Evolutionary conservation across 164 flowering plant species (phyloP).

Genomic region (Pachysandra terminalis): DNA sequence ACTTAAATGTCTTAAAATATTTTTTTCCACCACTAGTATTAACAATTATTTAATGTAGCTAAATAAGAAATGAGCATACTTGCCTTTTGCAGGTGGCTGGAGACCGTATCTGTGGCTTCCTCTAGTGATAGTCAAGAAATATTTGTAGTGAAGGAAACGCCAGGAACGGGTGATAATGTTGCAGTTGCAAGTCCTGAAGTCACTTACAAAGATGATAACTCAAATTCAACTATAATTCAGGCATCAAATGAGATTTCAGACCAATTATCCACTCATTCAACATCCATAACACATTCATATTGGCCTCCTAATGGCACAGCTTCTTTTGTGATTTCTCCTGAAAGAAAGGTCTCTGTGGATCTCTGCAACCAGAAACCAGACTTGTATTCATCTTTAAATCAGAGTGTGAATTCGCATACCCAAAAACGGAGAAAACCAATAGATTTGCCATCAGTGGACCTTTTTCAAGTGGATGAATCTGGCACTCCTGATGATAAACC

Average conservation of each 20-base stretch:
- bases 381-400: constrained; percentile 45
- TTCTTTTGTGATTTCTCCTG: constrained; percentile 45
- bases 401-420: constrained; percentile 70
- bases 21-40: background rate
- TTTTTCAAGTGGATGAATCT: constrained; percentile 17
- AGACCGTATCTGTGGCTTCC: constrained; percentile 17
- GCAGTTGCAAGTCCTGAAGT: constrained; percentile 24
- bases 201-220: constrained; percentile 32
- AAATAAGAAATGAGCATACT: background rate
- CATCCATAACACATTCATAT: no score
- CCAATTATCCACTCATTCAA: no score
- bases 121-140: constrained; percentile 35
- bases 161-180: constrained; percentile 14
- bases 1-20: no score
- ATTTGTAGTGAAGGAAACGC: constrained; percentile 50
- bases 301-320: constrained; percentile 11
- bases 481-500: constrained; percentile 21
- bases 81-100: constrained; percentile 41
- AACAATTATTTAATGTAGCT: background rate
- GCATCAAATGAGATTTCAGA: constrained; percentile 29
- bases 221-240: constrained; percentile 33
- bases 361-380: constrained; percentile 28
- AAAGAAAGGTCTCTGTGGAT: constrained; percentile 19
- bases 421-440: constrained; percentile 53
- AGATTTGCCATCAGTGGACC: constrained; percentile 20